A percentile compares a stretch with the other conserved stretches of the same genome.
Evolutionary conservation across 306 rosid species (phyloP).

Genomic region (Erythrophleum fordii): DNA sequence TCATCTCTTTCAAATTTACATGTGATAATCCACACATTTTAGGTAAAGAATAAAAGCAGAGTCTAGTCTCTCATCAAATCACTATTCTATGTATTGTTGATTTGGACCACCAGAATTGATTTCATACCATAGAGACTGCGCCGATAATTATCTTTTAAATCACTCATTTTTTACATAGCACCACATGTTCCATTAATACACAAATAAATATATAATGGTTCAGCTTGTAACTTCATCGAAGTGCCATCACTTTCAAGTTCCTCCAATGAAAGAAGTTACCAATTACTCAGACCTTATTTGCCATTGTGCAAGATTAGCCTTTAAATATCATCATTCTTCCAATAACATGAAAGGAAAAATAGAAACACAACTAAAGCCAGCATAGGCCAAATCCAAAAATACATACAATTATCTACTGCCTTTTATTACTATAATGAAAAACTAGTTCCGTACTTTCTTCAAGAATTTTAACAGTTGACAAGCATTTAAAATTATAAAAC

Average conservation of each 20-base stretch:
- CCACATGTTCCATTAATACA: neutral
- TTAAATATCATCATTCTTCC: neutral
- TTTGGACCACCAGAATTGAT: neutral
- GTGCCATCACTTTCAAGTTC: neutral
- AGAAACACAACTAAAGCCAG: neutral
- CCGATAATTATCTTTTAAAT: neutral
- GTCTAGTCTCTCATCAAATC: conserved; percentile 13
- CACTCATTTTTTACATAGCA: neutral
- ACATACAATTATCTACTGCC: neutral
- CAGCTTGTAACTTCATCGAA: neutral
- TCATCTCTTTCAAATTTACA: conserved; percentile 23
- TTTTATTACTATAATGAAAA: neutral
- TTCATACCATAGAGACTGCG: neutral
- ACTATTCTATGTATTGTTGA: conserved; percentile 1
- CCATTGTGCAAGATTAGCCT: neutral
- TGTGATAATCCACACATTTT: neutral
- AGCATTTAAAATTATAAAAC: neutral
- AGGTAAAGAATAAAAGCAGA: conserved; percentile 11
- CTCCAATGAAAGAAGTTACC: neutral
- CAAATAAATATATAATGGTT: neutral
- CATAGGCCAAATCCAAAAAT: neutral
- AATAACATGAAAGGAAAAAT: neutral
- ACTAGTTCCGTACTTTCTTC: neutral
- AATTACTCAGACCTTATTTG: neutral
- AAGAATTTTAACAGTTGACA: neutral